Evolutionary conservation across 306 rosid genomes (phyloP).

Genomic region (Fragaria vesca): DNA sequence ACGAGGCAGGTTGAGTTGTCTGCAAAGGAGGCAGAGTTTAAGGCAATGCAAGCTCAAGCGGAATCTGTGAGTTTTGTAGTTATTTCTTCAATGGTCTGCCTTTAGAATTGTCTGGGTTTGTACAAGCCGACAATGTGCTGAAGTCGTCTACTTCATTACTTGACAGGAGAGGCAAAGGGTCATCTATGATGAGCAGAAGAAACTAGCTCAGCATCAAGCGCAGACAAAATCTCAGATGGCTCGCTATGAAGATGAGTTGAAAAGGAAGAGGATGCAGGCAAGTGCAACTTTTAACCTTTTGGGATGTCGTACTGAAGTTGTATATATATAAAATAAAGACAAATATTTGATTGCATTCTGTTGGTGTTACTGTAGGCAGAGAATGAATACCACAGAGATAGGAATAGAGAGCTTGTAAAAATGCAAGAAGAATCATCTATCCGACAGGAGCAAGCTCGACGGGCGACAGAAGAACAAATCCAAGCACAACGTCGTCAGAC

Average conservation of each 20-base stretch:
- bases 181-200: slow-evolving; percentile 88
- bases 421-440: slow-evolving; percentile 93
- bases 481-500: slow-evolving; percentile 89
- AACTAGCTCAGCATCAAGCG: slow-evolving; percentile 89
- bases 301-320: slow-evolving; percentile 1
- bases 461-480: slow-evolving; percentile 92
- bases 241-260: slow-evolving; percentile 82
- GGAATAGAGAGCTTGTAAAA: slow-evolving; percentile 94
- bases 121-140: not conserved
- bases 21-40: slow-evolving; percentile 70
- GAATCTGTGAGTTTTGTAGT: slow-evolving; percentile 56
- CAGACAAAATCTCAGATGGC: slow-evolving; percentile 94
- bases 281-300: slow-evolving; percentile 25
- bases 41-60: slow-evolving; percentile 69
- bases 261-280: slow-evolving; percentile 95
- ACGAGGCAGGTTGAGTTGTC: slow-evolving; percentile 64
- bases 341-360: not conserved
- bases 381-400: slow-evolving; percentile 75
- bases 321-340: not conserved
- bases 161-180: slow-evolving; percentile 88
- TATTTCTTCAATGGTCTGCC: not conserved
- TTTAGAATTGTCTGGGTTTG: not conserved
- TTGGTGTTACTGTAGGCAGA: slow-evolving; percentile 54
- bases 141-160: slow-evolving; percentile 17
- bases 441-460: slow-evolving; percentile 87